A percentile compares a stretch with the other conserved stretches of the same genome.
Conservation (phyloP, 345 rosid genomes). For the Chamaenerion angustifolium region DNA sequence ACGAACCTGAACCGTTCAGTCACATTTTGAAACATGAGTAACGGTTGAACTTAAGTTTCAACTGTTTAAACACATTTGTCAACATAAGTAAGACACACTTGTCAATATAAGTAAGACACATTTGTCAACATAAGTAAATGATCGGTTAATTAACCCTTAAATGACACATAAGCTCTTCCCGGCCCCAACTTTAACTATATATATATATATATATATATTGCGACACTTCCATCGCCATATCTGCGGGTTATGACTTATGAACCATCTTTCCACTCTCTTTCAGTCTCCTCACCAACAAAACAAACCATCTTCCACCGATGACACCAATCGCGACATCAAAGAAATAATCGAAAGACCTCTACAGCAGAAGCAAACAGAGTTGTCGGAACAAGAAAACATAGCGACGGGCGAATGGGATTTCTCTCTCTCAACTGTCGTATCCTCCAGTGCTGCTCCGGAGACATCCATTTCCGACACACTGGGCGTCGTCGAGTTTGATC, state of each 20-base stretch:
- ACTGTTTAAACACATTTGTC: no score
- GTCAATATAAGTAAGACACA: no score
- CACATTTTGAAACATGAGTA: no score
- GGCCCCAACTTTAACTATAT: no score
- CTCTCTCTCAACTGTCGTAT: constrained; percentile 33
- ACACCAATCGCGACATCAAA: not conserved
- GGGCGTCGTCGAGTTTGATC: constrained; percentile 70
- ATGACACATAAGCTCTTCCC: no score
- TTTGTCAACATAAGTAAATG: no score
- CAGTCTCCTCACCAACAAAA: not conserved
- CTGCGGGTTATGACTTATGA: constrained; percentile 50
- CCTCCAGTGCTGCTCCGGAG: constrained; percentile 15
- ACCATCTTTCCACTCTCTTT: constrained; percentile 11
- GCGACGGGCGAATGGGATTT: constrained; percentile 55
- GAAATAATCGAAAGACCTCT: not conserved
- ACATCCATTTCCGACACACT: constrained; percentile 45
- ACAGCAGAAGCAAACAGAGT: not conserved
- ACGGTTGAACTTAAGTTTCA: no score
- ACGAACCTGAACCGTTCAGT: no score
- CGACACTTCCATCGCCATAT: constrained; percentile 9
- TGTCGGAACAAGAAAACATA: constrained; percentile 4
- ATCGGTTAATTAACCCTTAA: no score
- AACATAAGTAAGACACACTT: no score
- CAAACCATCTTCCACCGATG: not conserved
- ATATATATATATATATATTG: no score